Base-by-base conservation (phyloP, 176 grass and related monocot genomes). In the Aechmea fasciata region DNA sequence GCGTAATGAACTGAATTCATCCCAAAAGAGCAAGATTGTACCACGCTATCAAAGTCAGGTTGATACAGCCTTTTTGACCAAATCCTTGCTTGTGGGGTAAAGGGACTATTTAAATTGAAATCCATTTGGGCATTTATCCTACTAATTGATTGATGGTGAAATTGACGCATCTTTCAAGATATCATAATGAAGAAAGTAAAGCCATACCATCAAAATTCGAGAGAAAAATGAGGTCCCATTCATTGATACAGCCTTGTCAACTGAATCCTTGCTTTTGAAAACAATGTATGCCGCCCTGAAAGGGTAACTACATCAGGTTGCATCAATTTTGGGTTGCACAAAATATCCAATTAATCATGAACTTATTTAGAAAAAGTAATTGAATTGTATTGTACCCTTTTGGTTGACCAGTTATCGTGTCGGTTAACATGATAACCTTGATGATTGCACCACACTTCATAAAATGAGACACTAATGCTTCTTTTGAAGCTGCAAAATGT, bases 401-500 rank as follows among this genome's bases (percentile, higher is more conserved):
- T 51, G 83, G 88, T 68, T 86, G 83, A 63, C 78, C 88, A 68
- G 92, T 91, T 77, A 84, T 66, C 15, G 78, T 69, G 72, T 96
- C 88, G 20, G 72, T 83, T 79, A 91, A 78, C 52, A 96, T 80
- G 54, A 82, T 72, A 62, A 80, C 75, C 83, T 87, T 89, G 69
- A 72, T 64, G 73, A 96, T 80, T 66, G 64, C 52, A 17, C 88
- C 92, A 75, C 88, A 96, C 74, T 89, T 86, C 33, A 78, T 70
- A 73, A 96, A 96, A 88, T 89, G 75, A 29, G 69, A 63, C 64
- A 80, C 68, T 52, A 96, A 80, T 73, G 85, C 81, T 88, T 96
- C 92, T 69, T 82, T 91, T 10, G 80, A 78, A 72, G 92, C 83
- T 48, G 83, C 92, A 91, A 96, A 96, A 77, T 96, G 92, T 51